Evolutionary conservation across 129 eudicot genomes (phyloP), one percentile per base, ranked within the genome.

Genomic region (Smallanthus sonchifolius): DNA sequence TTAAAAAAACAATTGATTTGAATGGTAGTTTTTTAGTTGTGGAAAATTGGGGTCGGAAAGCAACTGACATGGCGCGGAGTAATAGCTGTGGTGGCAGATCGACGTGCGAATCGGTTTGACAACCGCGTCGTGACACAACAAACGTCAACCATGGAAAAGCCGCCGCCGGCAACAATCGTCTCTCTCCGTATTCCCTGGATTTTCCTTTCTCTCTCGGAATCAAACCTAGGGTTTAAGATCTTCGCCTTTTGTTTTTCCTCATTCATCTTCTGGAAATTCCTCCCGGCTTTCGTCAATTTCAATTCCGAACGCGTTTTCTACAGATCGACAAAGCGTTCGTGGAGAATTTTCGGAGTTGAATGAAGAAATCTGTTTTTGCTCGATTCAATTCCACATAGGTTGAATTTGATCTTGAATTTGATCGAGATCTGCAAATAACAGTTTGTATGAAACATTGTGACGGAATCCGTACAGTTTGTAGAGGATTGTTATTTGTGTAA

Each of bases 171-270:
- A 48, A 56, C 51, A 13, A 14, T 47, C 67, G 28, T 49, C 76
- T 80, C 37, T 74, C 77, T 11, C 40, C 75, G 13, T 17, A 43
- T 52, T 62, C 75, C 80, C 63, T 83, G 60, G 71, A 55, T 16
- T 15, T 20, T 24, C 48, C 38, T 17, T 68, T 42, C 60, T 77
- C 69, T 37, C 56, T 68, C 48, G 3, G 17, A 28, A 54, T 67
- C 74, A 16, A 39, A 19, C 19, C 48, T 82, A 82, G 86, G 85
- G 85, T 77, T 82, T 82, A 77, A 70, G 67, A 52, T 68, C 47
- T 32, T 43, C 61, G 16, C 48, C n/a, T n/a, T n/a, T n/a, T n/a
- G n/a, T 39, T 39, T 49, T 47, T 47, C 57, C 60, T 68, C 71
- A 10, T 75, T 19, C 67, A 28, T 74, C 55, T 49, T 37, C 74